A percentile compares a stretch with the other conserved stretches of the same genome.
Conservation (phyloP, 768 basidiomycete genomes). For the Pleurotus djamor region DNA sequence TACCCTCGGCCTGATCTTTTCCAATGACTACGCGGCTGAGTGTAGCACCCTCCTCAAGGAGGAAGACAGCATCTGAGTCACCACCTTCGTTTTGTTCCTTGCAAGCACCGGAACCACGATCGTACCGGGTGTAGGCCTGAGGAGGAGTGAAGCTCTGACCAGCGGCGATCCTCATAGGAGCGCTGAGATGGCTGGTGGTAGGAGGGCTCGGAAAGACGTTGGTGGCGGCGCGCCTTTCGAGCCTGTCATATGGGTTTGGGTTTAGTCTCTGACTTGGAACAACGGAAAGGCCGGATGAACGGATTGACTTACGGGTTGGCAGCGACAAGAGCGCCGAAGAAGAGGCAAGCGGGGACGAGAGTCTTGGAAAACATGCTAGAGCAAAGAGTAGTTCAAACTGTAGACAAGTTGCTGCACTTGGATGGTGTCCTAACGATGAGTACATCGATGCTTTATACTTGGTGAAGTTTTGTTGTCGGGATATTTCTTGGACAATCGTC, state of each 20-base stretch:
- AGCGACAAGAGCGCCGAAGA: slow-evolving; percentile 8
- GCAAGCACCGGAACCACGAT: slow-evolving; percentile 37
- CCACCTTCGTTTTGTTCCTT: slow-evolving; percentile 33
- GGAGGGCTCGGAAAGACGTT: slow-evolving; percentile 32
- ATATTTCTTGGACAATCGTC: too few species aligned
- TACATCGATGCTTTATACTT: background rate
- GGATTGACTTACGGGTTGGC: slow-evolving; percentile 16
- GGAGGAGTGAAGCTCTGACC: slow-evolving; percentile 32
- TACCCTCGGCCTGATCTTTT: slow-evolving; percentile 36
- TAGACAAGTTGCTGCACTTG: background rate
- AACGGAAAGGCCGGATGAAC: too few species aligned
- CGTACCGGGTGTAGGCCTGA: slow-evolving; percentile 31
- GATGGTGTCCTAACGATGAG: background rate
- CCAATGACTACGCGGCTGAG: slow-evolving; percentile 38
- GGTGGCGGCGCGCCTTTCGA: slow-evolving; percentile 30
- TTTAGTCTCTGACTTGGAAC: slow-evolving; percentile 10
- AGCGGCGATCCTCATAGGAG: slow-evolving; percentile 26
- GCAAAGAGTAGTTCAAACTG: background rate
- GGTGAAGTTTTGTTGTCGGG: too few species aligned
- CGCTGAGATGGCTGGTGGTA: slow-evolving; percentile 30
- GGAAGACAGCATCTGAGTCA: slow-evolving; percentile 36
- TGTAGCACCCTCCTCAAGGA: slow-evolving; percentile 36
- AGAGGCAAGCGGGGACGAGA: slow-evolving; percentile 4
- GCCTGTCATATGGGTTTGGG: slow-evolving; percentile 10
- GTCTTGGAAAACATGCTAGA: slow-evolving; percentile 2